phyloP scores from a whole-genome alignment of 2,329 filamentous ascomycete genomes.

The Fusarium sterilihyphosum region DNA sequence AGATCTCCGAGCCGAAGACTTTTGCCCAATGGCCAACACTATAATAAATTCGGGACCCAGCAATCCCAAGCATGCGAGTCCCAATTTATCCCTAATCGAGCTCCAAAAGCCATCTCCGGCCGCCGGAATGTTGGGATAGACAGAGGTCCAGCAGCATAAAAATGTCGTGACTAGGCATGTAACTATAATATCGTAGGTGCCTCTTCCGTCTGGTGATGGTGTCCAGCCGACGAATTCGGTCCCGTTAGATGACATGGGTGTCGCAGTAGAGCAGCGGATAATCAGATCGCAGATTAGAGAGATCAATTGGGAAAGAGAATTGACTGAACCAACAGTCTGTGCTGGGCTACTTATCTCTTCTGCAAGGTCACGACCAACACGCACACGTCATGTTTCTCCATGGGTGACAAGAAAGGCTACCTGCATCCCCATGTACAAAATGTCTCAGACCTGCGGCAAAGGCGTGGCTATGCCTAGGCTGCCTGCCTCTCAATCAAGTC shows the following conservation, averaged over 20 bases:
- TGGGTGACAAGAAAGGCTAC: background rate
- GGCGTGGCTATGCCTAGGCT: background rate
- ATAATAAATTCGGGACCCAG: slow-evolving; percentile 19
- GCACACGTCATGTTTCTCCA: background rate
- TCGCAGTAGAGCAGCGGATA: background rate
- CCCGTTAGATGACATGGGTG: background rate
- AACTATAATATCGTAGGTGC: slow-evolving; percentile 21
- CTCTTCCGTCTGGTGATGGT: slow-evolving; percentile 13
- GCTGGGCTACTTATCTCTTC: background rate
- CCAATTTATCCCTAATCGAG: slow-evolving; percentile 7
- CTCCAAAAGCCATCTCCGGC: background rate
- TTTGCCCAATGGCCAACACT: slow-evolving; percentile 13
- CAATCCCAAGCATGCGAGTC: slow-evolving; percentile 12
- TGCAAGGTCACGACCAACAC: background rate
- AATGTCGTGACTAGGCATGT: slow-evolving; percentile 16
- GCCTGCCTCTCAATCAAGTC: background rate
- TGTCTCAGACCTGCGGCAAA: background rate
- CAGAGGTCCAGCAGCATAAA: slow-evolving; percentile 22
- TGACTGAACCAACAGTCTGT: background rate
- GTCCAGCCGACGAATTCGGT: slow-evolving; percentile 20
- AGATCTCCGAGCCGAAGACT: slow-evolving; percentile 14
- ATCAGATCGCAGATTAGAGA: background rate
- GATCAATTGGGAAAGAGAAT: background rate
- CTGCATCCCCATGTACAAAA: background rate
- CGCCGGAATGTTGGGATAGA: slow-evolving; percentile 14